These are phyloP conservation scores for Eimeria sp. DNA, from an alignment of 169 alveolate genomes.

Conservation along the genomic window DNA sequence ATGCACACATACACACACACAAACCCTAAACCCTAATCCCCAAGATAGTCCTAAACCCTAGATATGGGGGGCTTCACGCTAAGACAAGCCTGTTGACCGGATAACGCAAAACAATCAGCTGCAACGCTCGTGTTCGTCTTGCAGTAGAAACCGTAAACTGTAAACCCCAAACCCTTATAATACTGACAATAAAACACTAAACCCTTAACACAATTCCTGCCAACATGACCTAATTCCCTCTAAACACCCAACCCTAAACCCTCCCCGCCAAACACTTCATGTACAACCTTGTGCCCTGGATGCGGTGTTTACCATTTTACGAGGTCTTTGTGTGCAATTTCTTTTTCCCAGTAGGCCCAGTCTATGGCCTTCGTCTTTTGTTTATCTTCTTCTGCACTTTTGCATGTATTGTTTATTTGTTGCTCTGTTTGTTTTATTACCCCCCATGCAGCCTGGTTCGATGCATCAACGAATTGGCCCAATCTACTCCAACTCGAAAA, in stretches of 20 bases:
- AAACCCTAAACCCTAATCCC: slow-evolving; percentile 6
- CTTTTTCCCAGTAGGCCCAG: slow-evolving; percentile 84
- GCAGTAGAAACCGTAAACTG: neutral
- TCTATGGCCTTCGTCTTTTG: slow-evolving; percentile 42
- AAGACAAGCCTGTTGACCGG: neutral
- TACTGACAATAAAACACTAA: neutral
- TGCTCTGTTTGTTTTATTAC: slow-evolving; percentile 9
- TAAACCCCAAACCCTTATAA: neutral
- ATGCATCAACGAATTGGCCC: neutral
- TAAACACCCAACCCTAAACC: neutral
- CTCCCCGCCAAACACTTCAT: neutral
- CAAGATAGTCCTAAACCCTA: neutral
- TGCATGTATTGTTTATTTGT: neutral
- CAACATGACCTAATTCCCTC: neutral
- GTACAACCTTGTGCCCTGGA: neutral
- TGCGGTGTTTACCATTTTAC: slow-evolving; percentile 63
- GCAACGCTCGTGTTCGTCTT: too few species aligned
- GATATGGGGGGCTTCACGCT: neutral
- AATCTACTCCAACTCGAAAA: slow-evolving; percentile 30
- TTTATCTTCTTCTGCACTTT: neutral
- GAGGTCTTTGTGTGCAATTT: slow-evolving; percentile 85
- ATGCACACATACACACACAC: neutral
- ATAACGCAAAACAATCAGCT: neutral
- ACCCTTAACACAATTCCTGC: neutral
- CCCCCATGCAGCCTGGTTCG: neutral